Evolutionary conservation across 805 yeast species (phyloP), one percentile per base, ranked within the genome.

Genomic region (Wickerhamomyces pijperi): DNA sequence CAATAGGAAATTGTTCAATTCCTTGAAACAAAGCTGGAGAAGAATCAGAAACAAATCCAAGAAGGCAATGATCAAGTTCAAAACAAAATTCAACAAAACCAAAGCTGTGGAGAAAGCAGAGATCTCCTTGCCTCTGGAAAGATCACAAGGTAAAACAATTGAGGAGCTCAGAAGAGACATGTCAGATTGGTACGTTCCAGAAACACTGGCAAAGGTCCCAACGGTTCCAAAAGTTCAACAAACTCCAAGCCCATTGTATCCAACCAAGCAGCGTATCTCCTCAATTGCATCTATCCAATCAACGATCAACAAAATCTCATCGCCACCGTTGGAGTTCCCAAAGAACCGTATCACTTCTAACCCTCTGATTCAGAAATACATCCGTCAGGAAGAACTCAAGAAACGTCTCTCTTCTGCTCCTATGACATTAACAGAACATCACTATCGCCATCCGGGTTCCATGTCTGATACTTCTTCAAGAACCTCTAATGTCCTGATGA

Each of bases 31-130:
- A n/a, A 46, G 43, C 36, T 35, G 58, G 19, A 55, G 42, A 23
- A 53, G 45, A 21, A 47, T 61, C 52, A 53, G 60, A 37, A 34
- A 45, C 11, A 53, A 55, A 2, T 40, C 62, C 1, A 44, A 48
- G 29, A 59, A 46, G 40, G 45, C 42, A 35, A 37, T 37, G 7
- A 35, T 46, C 41, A 39, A 28, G 28, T 42, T 51, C 43, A 44
- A 15, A 14, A 16, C 28, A 28, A 37, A 44, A 42, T 17, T 43
- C 42, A 28, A 32, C 15, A 38, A 18, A 16, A 29, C 23, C 14
- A 32, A n/a, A 5, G 15, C 20, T 16, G 37, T 37, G 7, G 46
- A 40, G 21, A 44, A 43, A 29, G 34, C 8, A 25, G 42, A 35
- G 35, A 47, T 47, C 18, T 47, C 51, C 13, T 32, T 47, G 40